phyloP scores from a whole-genome alignment of 805 yeast species.

The Henningerozyma blattae region DNA sequence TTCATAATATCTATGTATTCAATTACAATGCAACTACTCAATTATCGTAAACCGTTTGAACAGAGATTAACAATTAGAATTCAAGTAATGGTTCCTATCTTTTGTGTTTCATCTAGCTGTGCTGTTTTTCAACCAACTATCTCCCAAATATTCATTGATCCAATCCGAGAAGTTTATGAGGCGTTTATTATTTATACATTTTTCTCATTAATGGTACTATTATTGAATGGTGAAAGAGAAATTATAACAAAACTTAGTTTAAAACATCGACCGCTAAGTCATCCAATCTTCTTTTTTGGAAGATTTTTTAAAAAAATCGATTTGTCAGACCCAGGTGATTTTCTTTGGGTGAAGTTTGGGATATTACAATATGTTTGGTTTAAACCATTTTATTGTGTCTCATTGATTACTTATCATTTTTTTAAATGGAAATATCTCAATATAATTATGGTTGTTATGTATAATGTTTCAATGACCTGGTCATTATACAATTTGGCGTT shows the following conservation, averaged over 20 bases:
- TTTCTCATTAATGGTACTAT: constrained; percentile 66
- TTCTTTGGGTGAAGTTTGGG: constrained; percentile 67
- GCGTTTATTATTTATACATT: constrained; percentile 94
- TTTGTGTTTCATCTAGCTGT: constrained; percentile 57
- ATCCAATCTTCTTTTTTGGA: constrained; percentile 42
- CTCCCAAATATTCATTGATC: constrained; percentile 44
- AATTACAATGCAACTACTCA: constrained; percentile 42
- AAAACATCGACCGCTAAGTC: constrained; percentile 60
- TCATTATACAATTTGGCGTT: constrained; percentile 78
- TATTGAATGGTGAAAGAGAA: constrained; percentile 86
- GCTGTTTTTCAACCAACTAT: constrained; percentile 35
- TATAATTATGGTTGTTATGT: constrained; percentile 40
- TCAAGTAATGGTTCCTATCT: constrained; percentile 69
- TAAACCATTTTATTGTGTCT: constrained; percentile 67
- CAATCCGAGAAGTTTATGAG: constrained; percentile 81
- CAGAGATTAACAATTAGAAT: constrained; percentile 80
- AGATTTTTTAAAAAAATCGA: constrained; percentile 48
- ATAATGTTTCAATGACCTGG: constrained; percentile 69
- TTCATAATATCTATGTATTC: constrained; percentile 32
- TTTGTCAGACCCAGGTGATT: constrained; percentile 75
- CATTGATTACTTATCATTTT: constrained; percentile 35
- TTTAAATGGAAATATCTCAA: constrained; percentile 30
- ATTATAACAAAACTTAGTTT: constrained; percentile 55
- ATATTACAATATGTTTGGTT: constrained; percentile 92
- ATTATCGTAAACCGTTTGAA: constrained; percentile 81